Base-by-base conservation (phyloP, 148 eudicot species). In the Rhododendron ovatum region DNA sequence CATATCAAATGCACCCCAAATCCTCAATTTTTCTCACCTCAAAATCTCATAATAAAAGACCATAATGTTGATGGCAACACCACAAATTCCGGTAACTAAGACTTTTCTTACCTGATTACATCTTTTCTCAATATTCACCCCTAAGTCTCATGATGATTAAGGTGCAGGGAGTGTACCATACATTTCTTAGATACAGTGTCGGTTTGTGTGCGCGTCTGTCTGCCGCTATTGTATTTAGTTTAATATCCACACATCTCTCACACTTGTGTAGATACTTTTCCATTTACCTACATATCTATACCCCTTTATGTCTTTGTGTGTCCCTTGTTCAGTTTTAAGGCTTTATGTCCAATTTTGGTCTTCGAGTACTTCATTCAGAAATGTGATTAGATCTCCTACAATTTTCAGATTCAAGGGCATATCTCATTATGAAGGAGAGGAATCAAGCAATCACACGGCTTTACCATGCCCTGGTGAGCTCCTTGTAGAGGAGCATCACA, bases 401-500 rank as follows among this genome's bases (percentile, higher is more conserved):
- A 65, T 80, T 88, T 88, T 78, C 91, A 95, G 98, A 87, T 95
- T 89, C 91, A 95, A 94, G 90, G 99, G 99, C 51, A 96, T 96
- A 90, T 96, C 99, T 4, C 98, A 96, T 78, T 94, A 96, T 76
- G 95, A 93, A 92, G 94, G 93, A 47, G 94, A 90, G 39, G 95
- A 94, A 85, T 88, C 93, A 85, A 90, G 85, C 84, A 95, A 96
- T 86, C 98, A 94, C 86, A 96, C 99, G 13, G 94, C 98, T 82
- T 88, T 96, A 41, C 98, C 98, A 51, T 96, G 99, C 85, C 99
- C 98, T 2, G 93, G 96, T 24, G 98, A 93, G 89, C 98, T 96
- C 30, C 95, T 96, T n/a, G 99, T 96, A 22, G 99, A 96, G 87
- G 92, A 95, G 88, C 99, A 96, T 89, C 98, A 96, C 84, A 95